Evolutionary conservation across 192 early-diverging fungal genomes (phyloP).

Genomic region (Coemansia sp.): DNA sequence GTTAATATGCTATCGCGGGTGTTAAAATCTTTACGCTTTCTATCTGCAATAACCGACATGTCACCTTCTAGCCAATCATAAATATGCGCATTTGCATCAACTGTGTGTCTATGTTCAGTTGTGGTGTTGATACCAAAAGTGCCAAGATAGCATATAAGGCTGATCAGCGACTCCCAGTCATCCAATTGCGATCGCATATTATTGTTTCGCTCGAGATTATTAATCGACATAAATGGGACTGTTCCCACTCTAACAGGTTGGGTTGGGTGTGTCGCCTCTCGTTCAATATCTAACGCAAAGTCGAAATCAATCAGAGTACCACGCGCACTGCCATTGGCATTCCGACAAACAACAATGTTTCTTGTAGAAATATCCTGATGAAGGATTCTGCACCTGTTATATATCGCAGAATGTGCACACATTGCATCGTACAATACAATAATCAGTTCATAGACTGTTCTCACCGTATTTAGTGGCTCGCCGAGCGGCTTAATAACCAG

Average conservation of each 20-base stretch:
- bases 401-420: conserved; percentile 17
- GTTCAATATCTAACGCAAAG: conserved; percentile 5
- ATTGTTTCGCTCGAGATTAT: conserved; percentile 7
- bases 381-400: conserved; percentile 10
- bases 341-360: conserved; percentile 19
- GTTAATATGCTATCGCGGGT: too few relatives aligned
- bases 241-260: conserved; percentile 8
- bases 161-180: conserved; percentile 23
- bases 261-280: not conserved
- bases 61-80: too few relatives aligned
- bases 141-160: conserved; percentile 21
- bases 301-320: conserved; percentile 40
- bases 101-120: not conserved
- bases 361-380: conserved; percentile 30
- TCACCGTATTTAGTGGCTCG: not conserved
- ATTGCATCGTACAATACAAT: conserved; percentile 27
- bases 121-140: conserved; percentile 8
- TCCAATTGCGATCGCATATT: conserved; percentile 6
- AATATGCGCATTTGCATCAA: too few relatives aligned
- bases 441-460: conserved; percentile 10
- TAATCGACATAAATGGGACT: conserved; percentile 30
- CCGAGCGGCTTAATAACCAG: conserved; percentile 19
- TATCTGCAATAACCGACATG: too few relatives aligned
- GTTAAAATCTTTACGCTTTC: too few relatives aligned
- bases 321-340: not conserved